These are phyloP conservation scores for Pouteria glomerata DNA, from an alignment of 148 eudicot species.

Conservation along the genomic window DNA sequence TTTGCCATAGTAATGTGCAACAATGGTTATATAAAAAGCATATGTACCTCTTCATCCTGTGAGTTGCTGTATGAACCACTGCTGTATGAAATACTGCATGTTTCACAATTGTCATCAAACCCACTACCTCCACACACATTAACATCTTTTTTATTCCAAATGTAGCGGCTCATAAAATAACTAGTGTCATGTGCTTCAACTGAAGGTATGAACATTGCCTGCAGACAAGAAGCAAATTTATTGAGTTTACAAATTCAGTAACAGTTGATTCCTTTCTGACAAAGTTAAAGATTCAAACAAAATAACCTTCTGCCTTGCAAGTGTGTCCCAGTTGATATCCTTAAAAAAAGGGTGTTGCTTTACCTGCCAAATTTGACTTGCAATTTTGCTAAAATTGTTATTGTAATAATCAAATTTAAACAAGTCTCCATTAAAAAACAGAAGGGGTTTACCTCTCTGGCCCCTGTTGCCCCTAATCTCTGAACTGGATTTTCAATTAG, in stretches of 20 bases:
- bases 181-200: slow-evolving; percentile 92
- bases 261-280: neutral
- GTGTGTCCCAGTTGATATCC: slow-evolving; percentile 90
- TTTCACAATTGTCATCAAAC: slow-evolving; percentile 75
- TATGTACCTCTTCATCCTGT: slow-evolving; percentile 81
- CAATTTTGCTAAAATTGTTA: too few relatives aligned
- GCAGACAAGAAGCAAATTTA: slow-evolving; percentile 15
- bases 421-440: neutral
- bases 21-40: neutral
- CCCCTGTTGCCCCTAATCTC: slow-evolving; percentile 91
- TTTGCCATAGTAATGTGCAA: too few relatives aligned
- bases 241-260: slow-evolving; percentile 7
- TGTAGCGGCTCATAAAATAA: slow-evolving; percentile 95
- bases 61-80: slow-evolving; percentile 76
- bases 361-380: slow-evolving; percentile 45
- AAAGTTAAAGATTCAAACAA: slow-evolving; percentile 1
- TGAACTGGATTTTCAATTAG: slow-evolving; percentile 90
- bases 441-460: slow-evolving; percentile 58
- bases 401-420: neutral
- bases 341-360: slow-evolving; percentile 73
- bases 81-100: slow-evolving; percentile 67
- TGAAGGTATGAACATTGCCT: slow-evolving; percentile 95
- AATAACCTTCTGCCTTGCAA: slow-evolving; percentile 98
- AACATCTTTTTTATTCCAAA: slow-evolving; percentile 92
- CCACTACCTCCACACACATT: slow-evolving; percentile 82